Evolutionary conservation across 176 grass and related monocot species (phyloP), one percentile per base, ranked within the genome.

Genomic region (Eragrostis curvula): DNA sequence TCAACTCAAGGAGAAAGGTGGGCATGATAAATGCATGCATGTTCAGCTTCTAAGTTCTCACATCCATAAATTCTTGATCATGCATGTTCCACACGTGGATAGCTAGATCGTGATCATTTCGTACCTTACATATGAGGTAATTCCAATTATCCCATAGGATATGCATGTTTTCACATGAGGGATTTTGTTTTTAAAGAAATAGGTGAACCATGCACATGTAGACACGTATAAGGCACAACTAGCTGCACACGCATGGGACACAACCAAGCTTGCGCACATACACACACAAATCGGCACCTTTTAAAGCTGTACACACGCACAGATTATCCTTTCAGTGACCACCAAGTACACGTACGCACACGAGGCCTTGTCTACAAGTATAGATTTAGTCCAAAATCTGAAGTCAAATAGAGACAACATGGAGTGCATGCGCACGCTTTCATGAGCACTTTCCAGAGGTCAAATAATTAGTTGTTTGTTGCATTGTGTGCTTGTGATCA

Each of bases 331-430:
- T 9, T 6, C 60, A 75, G 17, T 24, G 14, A 60, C 60, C 78
- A 82, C 20, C 20, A 47, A 41, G 17, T 73, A 66, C 51, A 49
- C 7, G 42, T 65, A 79, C 29, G 57, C 55, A 73, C 68, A 68
- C 3, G 46, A 68, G 77, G 41, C 64, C 23, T 74, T 80, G 84
- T 74, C 74, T 73, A 43, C 10, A 60, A 24, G 51, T 39, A 48
- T 28, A 74, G 12, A 49, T 61, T 14, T 53, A 23, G 24, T 50
- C n/a, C 42, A 73, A 79, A 67, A 59, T 88, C 50, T 68, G 79
- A 79, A 79, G 59, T 88, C 68, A 60, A 88, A 79, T 3, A 53
- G 72, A 84, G 50, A 15, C 74, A 79, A 23, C 72, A 42, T 53
- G 12, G 21, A 77, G 85, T 20, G 79, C 65, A 52, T n/a, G n/a